Conservation (phyloP, 208 protist genomes). For the Trypanosoma boissoni region DNA sequence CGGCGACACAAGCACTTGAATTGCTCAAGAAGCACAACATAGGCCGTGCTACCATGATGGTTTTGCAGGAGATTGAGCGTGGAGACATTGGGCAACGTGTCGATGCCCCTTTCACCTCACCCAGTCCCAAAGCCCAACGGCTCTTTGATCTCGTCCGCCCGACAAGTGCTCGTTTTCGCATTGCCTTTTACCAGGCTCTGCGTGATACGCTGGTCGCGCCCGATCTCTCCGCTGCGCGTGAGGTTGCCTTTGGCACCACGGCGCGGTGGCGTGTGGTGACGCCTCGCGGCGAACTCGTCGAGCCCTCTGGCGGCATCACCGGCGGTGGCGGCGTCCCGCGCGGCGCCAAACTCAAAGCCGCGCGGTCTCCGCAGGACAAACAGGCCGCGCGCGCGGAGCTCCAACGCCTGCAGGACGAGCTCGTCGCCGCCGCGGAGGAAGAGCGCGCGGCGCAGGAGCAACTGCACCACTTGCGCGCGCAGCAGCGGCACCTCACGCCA, state of each 20-base stretch:
- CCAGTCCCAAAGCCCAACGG: conserved; percentile 62
- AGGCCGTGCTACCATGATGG: conserved; percentile 97
- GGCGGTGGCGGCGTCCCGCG: conserved; percentile 93
- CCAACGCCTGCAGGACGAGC: conserved; percentile 62
- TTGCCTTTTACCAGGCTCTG: conserved; percentile 97
- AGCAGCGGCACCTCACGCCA: conserved; percentile 41
- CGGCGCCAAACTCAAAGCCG: conserved; percentile 85
- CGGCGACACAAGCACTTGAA: conserved; percentile 89
- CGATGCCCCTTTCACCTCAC: conserved; percentile 43
- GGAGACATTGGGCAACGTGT: conserved; percentile 43
- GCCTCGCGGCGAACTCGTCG: conserved; percentile 96
- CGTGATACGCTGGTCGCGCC: conserved; percentile 97
- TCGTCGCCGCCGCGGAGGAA: conserved; percentile 71
- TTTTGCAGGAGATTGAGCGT: conserved; percentile 92
- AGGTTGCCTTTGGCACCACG: conserved; percentile 75
- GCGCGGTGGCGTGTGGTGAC: conserved; percentile 95
- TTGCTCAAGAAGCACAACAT: conserved; percentile 92
- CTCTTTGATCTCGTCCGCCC: conserved; percentile 95
- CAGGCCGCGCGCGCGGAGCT: conserved; percentile 71
- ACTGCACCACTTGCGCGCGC: conserved; percentile 64
- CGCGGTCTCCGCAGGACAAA: conserved; percentile 74
- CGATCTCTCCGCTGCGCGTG: conserved; percentile 88
- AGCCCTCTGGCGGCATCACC: conserved; percentile 97
- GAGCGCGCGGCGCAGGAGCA: conserved; percentile 58
- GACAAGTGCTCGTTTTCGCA: conserved; percentile 80